phyloP scores from a whole-genome alignment of 768 basidiomycete species.

The Pleurotus giganteus region DNA sequence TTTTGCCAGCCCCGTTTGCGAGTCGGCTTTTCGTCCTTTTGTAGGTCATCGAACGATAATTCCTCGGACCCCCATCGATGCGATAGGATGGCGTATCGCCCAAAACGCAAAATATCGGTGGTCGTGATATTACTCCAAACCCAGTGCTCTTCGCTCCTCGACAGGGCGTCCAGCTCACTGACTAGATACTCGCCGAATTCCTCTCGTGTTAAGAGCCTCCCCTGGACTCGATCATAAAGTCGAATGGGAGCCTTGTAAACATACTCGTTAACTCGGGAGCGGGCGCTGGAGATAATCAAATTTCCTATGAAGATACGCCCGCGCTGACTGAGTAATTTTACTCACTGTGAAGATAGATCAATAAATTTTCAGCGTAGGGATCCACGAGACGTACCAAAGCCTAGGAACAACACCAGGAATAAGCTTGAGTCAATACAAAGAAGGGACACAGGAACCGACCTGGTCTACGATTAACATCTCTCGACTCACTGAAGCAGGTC shows the following conservation, averaged over 20 bases:
- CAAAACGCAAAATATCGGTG: neutral
- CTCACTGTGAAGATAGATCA: too few relatives aligned
- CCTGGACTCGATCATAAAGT: neutral
- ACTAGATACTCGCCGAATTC: neutral
- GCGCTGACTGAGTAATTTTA: too few relatives aligned
- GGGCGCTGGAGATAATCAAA: too few relatives aligned
- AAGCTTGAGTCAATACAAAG: too few relatives aligned
- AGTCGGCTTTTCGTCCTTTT: neutral
- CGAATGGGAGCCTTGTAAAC: neutral
- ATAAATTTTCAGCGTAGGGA: too few relatives aligned
- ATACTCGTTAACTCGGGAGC: neutral
- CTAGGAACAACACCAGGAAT: too few relatives aligned
- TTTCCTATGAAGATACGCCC: too few relatives aligned
- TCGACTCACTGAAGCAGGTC: too few relatives aligned
- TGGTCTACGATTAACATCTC: too few relatives aligned
- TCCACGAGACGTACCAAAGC: too few relatives aligned
- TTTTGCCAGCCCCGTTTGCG: neutral
- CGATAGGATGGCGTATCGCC: conserved; percentile 2
- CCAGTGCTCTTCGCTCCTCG: neutral
- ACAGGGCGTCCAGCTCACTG: neutral
- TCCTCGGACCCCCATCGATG: conserved; percentile 3
- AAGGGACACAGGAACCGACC: too few relatives aligned
- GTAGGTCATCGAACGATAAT: neutral
- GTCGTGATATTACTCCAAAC: too few relatives aligned
- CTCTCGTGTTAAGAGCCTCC: neutral